phyloP scores from a whole-genome alignment of 2,329 filamentous ascomycete genomes.

The Xylariaceae sp. region DNA sequence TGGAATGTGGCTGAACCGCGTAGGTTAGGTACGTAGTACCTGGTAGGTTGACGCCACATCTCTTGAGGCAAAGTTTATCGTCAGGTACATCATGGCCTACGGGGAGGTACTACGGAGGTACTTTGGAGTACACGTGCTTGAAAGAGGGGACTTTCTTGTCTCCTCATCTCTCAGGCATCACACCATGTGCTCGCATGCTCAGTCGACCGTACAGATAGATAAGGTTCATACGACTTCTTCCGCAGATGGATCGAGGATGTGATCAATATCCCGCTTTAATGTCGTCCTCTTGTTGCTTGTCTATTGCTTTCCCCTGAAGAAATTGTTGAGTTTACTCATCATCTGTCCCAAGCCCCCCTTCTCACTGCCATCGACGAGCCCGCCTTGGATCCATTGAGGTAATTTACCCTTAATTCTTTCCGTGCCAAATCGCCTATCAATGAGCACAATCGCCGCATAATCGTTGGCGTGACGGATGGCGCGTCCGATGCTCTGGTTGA shows the following conservation, averaged over 20 bases:
- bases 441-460: conserved; percentile 83
- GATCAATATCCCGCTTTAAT: neutral
- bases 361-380: conserved; percentile 50
- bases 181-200: too few relatives aligned
- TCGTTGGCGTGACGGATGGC: conserved; percentile 84
- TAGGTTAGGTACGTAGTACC: neutral
- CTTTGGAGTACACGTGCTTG: too few relatives aligned
- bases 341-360: conserved; percentile 50
- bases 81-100: too few relatives aligned
- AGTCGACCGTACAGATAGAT: too few relatives aligned
- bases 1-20: conserved; percentile 13
- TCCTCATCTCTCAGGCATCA: too few relatives aligned
- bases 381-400: conserved; percentile 80
- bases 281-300: neutral
- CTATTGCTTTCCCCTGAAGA: conserved; percentile 51
- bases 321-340: conserved; percentile 52
- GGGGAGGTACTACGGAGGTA: too few relatives aligned
- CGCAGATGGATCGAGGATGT: neutral
- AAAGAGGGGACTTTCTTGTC: neutral
- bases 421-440: conserved; percentile 74
- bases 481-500: conserved; percentile 93
- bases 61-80: too few relatives aligned
- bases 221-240: too few relatives aligned
- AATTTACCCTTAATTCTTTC: conserved; percentile 71
- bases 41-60: neutral